Evolutionary conservation across 2,329 filamentous ascomycete species (phyloP).

Genomic region (Penicillium sumatraense): DNA sequence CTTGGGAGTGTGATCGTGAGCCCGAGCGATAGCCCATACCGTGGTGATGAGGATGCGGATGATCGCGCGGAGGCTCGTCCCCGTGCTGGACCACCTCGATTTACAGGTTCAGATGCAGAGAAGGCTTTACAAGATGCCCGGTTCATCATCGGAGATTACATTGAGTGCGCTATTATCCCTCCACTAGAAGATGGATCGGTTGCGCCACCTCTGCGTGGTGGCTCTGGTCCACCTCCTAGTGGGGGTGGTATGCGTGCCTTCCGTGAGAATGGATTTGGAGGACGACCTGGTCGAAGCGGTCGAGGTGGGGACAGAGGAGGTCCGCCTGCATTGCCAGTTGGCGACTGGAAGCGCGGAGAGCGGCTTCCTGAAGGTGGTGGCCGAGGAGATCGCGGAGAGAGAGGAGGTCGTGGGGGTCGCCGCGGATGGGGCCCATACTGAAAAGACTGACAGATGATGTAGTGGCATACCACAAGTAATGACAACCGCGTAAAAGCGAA

Average conservation of each 20-base stretch:
- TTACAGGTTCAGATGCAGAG: slow-evolving; percentile 64
- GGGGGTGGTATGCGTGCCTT: slow-evolving; percentile 48
- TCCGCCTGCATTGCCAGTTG: slow-evolving; percentile 36
- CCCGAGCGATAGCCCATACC: slow-evolving; percentile 33
- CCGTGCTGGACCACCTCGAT: slow-evolving; percentile 38
- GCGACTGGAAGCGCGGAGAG: slow-evolving; percentile 56
- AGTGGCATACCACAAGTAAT: neutral
- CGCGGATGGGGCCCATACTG: slow-evolving; percentile 48
- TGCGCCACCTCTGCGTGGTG: slow-evolving; percentile 52
- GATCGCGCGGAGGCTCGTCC: slow-evolving; percentile 43
- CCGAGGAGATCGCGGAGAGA: slow-evolving; percentile 29
- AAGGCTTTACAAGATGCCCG: slow-evolving; percentile 77
- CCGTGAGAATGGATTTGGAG: slow-evolving; percentile 52
- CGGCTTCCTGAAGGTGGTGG: slow-evolving; percentile 46
- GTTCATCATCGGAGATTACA: slow-evolving; percentile 87
- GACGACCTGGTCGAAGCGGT: slow-evolving; percentile 45
- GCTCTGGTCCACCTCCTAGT: slow-evolving; percentile 35
- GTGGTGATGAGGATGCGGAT: slow-evolving; percentile 39
- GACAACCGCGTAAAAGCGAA: neutral
- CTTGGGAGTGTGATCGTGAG: slow-evolving; percentile 82
- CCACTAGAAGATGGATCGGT: slow-evolving; percentile 76
- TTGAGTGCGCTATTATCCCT: slow-evolving; percentile 80
- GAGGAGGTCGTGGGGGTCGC: slow-evolving; percentile 39
- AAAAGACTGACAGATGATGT: neutral
- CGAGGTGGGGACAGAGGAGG: slow-evolving; percentile 48